Percentiles rank a stretch among this genome's conserved stretches.
Conservation (phyloP, 768 basidiomycete genomes). For the Tulasnella sp. region DNA sequence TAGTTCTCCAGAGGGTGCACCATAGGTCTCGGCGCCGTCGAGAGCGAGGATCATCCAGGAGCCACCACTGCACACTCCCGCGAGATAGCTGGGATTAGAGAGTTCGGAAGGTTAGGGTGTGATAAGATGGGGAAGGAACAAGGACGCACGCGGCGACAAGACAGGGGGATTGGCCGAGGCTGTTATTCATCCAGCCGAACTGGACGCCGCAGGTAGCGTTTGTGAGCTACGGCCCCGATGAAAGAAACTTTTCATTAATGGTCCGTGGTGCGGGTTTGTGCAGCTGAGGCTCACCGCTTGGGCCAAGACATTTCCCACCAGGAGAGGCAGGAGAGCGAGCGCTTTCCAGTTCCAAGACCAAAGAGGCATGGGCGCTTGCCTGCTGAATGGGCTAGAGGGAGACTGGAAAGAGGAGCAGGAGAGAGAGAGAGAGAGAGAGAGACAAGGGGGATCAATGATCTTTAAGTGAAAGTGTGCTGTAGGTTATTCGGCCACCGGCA, state of each 20-base stretch:
- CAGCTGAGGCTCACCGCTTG: not conserved
- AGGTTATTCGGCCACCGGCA: not conserved
- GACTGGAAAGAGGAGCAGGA: not conserved
- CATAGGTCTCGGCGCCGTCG: not conserved
- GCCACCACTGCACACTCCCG: not conserved
- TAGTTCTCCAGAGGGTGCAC: not conserved
- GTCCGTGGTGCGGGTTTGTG: not conserved
- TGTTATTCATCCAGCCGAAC: slow-evolving; percentile 20
- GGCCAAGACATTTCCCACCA: not conserved
- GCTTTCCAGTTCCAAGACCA: not conserved
- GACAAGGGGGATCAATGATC: too few relatives aligned
- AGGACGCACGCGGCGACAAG: slow-evolving; percentile 9
- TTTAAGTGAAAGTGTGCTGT: not conserved
- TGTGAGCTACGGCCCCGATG: not conserved
- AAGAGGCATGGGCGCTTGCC: not conserved
- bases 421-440: not conserved
- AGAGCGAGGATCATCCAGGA: not conserved
- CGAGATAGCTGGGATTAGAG: not conserved
- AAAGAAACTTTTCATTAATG: not conserved
- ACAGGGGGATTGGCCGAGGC: slow-evolving; percentile 2
- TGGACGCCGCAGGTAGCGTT: not conserved
- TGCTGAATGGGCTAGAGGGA: not conserved
- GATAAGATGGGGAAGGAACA: not conserved
- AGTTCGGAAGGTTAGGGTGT: not conserved
- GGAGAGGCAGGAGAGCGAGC: not conserved